Evolutionary conservation across 108 stramenopile genomes (phyloP), one percentile per base, ranked within the genome.

Genomic region (Asterionellopsis glacialis): DNA sequence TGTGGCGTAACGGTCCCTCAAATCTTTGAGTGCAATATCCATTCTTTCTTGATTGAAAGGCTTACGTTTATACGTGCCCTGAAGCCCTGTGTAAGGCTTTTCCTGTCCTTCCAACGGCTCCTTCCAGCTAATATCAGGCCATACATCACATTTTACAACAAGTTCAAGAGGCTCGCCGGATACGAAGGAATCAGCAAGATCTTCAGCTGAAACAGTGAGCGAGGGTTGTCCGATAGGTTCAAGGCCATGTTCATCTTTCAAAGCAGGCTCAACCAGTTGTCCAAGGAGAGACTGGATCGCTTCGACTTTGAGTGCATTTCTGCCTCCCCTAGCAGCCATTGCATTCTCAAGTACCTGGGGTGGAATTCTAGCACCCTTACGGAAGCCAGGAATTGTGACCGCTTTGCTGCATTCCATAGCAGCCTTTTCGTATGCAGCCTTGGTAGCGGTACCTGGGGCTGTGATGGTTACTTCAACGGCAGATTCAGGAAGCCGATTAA

Each of bases 291-390:
- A 59, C 18, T 87, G 72, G 51, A 93, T 87, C 21, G 91, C 87
- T 80, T 89, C 77, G 22, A 64, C 68, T 54, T 59, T 69, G 41
- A 92, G 56, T 0, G 79, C 80, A 47, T 71, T 79, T 48, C 72
- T 78, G 61, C 88, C 83, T 25, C 88, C 88, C 50, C 84, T 76
- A 18, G 53, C 65, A 47, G 64, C 51, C 82, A 89, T 82, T 54
- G 76, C 75, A 48, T 87, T 77, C 66, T 93, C 92, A 55, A 93
- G 59, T 14, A 93, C 85, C 33, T 72, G 65, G 0, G 86, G 80
- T 18, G 92, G 92, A 54, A 93, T 93, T 51, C 74, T 84, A 60
- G 82, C 67, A 24, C 92, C 92, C 72, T 93, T 93, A 25, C 92
- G 88, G 68, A 93, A 93, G 51, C 92, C 92, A 27, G 92, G 88